Base-by-base conservation (phyloP, 768 basidiomycete genomes). In the Chalciporus chontae region DNA sequence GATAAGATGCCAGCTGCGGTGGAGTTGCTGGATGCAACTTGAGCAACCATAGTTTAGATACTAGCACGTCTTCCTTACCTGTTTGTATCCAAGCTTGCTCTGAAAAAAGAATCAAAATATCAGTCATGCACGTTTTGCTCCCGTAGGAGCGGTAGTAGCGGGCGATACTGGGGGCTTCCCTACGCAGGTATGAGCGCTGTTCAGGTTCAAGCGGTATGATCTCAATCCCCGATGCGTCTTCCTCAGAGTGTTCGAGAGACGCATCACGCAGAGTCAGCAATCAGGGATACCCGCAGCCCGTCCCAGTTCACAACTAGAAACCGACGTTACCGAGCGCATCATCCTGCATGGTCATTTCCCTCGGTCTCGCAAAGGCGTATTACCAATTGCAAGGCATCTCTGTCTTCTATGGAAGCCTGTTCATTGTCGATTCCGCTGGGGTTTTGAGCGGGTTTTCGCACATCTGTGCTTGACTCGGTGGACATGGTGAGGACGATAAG, bases 171-270 rank as follows among this genome's bases (percentile, higher is more conserved):
- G 76, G 48, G 87, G 86, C 86, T 90, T 94, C 90, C 90, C 90
- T 92, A 90, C 91, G 92, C 91, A 91, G 89, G 88, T 90, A 78
- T 92, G 79, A 90, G 82, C 87, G 78, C 90, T 91, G 86, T 79
- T 90, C 92, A 94, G 90, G 91, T 93, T 93, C 88, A 71, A 81
- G 84, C 92, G 90, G 91, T 94, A 81, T 94, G 52, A 88, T 94
- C 92, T 94, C 91, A 94, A 91, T 71, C 90, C 81, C 72, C 69
- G 71, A 69, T 69, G 70, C 65, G 47, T 66, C 68, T 14, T 60
- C 48, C 55, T 56, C 52, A 11, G 47, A 61, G 40, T 40, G 24
- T n/a, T 39, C 42, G 26, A 27, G 39, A 42, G 36, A 21, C 40
- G 50, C 56, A 45, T 48, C 51, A 56, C 39, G 40, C 51, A 48